Base-by-base conservation (phyloP, 352 stramenopile genomes). In the Phytopythium sindhum region DNA sequence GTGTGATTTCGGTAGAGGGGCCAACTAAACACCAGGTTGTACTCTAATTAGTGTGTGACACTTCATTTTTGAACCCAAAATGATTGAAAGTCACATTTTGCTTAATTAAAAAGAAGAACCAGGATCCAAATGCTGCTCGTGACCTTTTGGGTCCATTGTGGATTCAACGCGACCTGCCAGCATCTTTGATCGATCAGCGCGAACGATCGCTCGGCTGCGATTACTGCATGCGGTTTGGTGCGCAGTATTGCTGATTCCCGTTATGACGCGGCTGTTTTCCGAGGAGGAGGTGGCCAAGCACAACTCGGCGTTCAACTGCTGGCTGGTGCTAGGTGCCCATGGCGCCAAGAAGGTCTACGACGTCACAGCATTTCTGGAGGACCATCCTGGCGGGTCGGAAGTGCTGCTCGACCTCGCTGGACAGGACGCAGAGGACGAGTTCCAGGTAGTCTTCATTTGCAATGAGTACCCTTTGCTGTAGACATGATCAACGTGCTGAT, bases 311-410 rank as follows among this genome's bases (percentile, higher is more conserved):
- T 41, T 62, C 19, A 74, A 89, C 53, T 84, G 71, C 65, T 89
- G 80, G 80, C 14, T 88, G 21, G 69, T 88, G 24, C 57, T 88
- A 31, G 75, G 75, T 1, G 31, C 21, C 0, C 35, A 73, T 15
- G 72, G 73, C 10, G 53, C 42, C 35, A 78, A 81, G 63, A 97
- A 97, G 67, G 93, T 99, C 1, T 98, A 98, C 72, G 91, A 99
- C 68, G 82, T 98, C 39, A 95, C 90, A 19, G 90, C 84, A 42
- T 99, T 98, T 72, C 78, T 98, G 23, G 91, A 98, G 57, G 91
- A 98, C 64, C 96, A 99, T 69, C 95, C 96, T 0, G 95, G 96
- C 60, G 96, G 95, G 17, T 79, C 92, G 6, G 94, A 98, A 70
- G 80, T 98, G 29, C 80, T 99, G 57, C 69, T 98, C 35, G 92